Base-by-base conservation (phyloP, 179 eudicot species). In the Beta corolliflora region DNA sequence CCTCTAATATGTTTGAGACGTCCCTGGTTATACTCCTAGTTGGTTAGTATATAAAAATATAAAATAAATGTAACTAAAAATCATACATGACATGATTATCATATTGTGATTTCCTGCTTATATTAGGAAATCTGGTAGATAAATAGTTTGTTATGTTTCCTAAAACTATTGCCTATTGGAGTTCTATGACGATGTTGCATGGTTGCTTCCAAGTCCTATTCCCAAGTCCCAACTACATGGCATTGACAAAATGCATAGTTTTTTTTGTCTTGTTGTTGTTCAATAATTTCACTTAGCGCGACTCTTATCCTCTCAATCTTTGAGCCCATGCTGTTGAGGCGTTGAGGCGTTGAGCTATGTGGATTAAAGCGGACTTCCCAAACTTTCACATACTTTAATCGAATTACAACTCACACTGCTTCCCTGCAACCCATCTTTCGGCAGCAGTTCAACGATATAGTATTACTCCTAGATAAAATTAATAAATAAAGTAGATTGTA, bases 331-430 rank as follows among this genome's bases (percentile, higher is more conserved):
- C 6, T 73, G 41, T 36, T 36, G 41, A 36, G 1, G 41, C 1
- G 29, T 25, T 25, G 29, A 25, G 29, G 29, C 29, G 54, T 80
- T 64, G 9, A 11, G 52, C 19, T 72, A 9, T 44, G 15, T 50
- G 19, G 18, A 36, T 16, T 16, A 29, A 9, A 50, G 11, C 10
- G 18, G 61, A 65, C 14, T 77, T 66, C 25, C 52, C 50, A 65
- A n/a, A 53, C 50, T 36, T 68, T 48, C 21, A 10, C 36, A 67
- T 78, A 54, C 29, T 53, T 64, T 80, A 74, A 1, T 72, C 71
- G 1, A 16, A 8, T n/a, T 71, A 82, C 84, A 82, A 71, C 80
- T 71, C 77, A 82, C 21, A 54, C 12, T 82, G 77, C 48, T 55
- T 63, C 80, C 84, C 60, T 77, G 2, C 68, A 23, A 76, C 83